Evolutionary conservation across 2,329 filamentous ascomycete genomes (phyloP), one percentile per base, ranked within the genome.

Genomic region (Tolypocladium cylindrosporum): DNA sequence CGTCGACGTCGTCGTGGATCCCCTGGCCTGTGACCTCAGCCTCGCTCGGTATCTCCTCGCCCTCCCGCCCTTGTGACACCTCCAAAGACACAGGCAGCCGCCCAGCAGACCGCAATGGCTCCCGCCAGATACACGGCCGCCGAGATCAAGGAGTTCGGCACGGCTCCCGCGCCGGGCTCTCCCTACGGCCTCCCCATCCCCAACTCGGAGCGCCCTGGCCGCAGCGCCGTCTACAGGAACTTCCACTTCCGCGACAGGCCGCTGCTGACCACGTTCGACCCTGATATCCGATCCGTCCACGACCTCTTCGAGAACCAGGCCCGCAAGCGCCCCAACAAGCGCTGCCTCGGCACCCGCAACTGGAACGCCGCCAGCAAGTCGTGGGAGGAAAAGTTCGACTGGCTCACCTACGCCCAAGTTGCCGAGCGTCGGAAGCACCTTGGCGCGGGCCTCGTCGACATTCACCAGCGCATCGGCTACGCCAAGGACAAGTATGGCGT

Each of bases 351-450:
- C 58, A 83, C 83, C 71, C 85, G 94, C 62, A 83, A 88, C 5
- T 97, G 90, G 81, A 86, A 96, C 72, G 73, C 88, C 3, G 75
- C 74, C 42, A 90, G 85, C 54, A 87, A 91, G 75, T 81, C 82
- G 1, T 96, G 84, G 74, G 80, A 82, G 61, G 85, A 87, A 59
- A 83, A 84, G 63, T 99, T 89, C 70, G 80, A 86, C 60, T 97
- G 92, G 91, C 75, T 92, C 65, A 89, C 87, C 59, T 97, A 96
- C 68, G 80, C 79, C 66, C 85, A 94, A 60, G 82, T 93, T n/a
- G 86, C 88, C 60, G 81, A 84, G 75, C 84, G 92, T 69, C 85
- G 90, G 68, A 88, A 87, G 69, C 90, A 94, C 71, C 83, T 97
- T 64, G 94, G 94, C 62, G 88, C 87, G 43, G 94, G 93, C 59